A percentile compares a stretch with the other conserved stretches of the same genome.
Evolutionary conservation across 179 eudicot species (phyloP).

Genomic region (Beta corolliflora): DNA sequence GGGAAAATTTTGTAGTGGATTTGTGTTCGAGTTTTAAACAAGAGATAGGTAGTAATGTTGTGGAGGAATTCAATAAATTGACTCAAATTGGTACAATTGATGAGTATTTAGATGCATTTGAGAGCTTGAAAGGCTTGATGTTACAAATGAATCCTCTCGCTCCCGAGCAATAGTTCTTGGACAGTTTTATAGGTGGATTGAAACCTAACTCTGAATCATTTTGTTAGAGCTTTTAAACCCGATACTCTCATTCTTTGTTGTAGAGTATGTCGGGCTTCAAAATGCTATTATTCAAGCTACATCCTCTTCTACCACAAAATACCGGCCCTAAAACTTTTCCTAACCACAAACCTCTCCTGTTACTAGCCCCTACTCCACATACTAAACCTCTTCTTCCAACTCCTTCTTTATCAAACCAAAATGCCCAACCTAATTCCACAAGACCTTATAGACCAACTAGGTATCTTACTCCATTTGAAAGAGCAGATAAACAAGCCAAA

Average conservation of each 20-base stretch:
- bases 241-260: not conserved
- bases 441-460: not conserved
- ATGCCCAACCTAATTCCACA: not conserved
- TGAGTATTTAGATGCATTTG: not conserved
- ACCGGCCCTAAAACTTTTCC: not conserved
- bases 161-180: not conserved
- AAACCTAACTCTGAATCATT: not conserved
- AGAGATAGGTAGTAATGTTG: not conserved
- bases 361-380: too few relatives aligned
- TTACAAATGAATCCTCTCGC: not conserved
- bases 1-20: not conserved
- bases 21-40: not conserved
- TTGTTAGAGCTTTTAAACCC: not conserved
- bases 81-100: not conserved
- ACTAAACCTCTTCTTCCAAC: not conserved
- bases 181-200: not conserved
- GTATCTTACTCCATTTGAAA: not conserved
- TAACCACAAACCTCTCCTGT: not conserved
- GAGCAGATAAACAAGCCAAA: not conserved
- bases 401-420: not conserved
- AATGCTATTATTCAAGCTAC: not conserved
- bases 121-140: not conserved
- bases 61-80: slow-evolving; percentile 8
- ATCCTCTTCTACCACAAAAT: not conserved
- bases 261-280: not conserved